These are phyloP conservation scores for Prunus yedoensis DNA, from an alignment of 331 rosid genomes.

Conservation along the genomic window DNA sequence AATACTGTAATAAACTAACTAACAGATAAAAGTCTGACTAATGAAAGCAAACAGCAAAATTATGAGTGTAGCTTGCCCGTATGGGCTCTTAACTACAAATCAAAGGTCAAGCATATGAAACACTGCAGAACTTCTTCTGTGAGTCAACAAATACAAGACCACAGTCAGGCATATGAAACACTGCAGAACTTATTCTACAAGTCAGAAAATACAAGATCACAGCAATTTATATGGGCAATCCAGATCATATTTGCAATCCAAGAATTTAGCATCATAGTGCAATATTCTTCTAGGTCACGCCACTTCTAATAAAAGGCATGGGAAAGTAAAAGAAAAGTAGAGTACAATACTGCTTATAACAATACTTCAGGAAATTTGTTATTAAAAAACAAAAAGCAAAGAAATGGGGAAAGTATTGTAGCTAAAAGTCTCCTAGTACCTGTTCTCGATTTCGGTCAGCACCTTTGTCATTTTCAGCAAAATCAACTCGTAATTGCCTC, in stretches of 20 bases:
- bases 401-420: background rate
- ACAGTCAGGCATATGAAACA: background rate
- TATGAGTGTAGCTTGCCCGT: background rate
- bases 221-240: background rate
- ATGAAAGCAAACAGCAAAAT: background rate
- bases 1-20: background rate
- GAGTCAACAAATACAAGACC: background rate
- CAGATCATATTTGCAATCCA: background rate
- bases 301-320: background rate
- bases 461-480: slow-evolving; percentile 98
- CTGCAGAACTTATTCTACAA: background rate
- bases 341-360: background rate
- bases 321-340: background rate
- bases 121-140: background rate
- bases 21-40: background rate
- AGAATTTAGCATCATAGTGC: background rate
- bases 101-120: background rate
- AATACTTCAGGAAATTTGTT: background rate
- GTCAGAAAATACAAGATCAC: background rate
- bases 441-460: slow-evolving; percentile 81
- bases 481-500: slow-evolving; percentile 90
- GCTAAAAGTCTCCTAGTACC: slow-evolving; percentile 37
- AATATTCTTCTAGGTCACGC: background rate
- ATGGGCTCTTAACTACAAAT: background rate
- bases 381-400: background rate